phyloP scores from a whole-genome alignment of 345 rosid species.

The Cochlearia excelsa region DNA sequence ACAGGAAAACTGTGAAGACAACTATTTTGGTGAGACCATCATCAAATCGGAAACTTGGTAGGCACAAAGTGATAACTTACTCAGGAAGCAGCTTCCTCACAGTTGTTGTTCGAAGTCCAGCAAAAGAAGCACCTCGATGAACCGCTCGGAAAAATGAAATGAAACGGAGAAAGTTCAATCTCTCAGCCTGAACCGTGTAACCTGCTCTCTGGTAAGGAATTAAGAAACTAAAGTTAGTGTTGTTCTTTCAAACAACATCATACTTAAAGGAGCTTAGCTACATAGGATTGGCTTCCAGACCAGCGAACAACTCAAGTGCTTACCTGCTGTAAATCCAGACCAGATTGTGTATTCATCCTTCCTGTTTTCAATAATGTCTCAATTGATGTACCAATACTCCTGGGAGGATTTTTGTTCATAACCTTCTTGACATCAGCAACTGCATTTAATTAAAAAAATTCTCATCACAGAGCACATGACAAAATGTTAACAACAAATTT shows the following conservation, averaged over 20 bases:
- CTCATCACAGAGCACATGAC: constrained; percentile 7
- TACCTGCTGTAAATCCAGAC: constrained; percentile 93
- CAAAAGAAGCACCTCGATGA: constrained; percentile 97
- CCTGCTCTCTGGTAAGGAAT: constrained; percentile 67
- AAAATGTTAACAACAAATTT: constrained; percentile 10
- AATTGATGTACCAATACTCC: constrained; percentile 52
- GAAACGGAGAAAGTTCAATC: constrained; percentile 89
- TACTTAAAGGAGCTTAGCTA: constrained; percentile 15
- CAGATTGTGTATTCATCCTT: constrained; percentile 63
- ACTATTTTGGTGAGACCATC: constrained; percentile 8
- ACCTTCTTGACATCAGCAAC: constrained; percentile 66
- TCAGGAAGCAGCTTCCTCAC: constrained; percentile 96
- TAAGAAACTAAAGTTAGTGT: constrained; percentile 15
- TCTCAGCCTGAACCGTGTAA: constrained; percentile 94
- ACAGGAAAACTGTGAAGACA: constrained; percentile 13
- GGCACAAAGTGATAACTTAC: constrained; percentile 43
- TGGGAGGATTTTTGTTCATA: constrained; percentile 51
- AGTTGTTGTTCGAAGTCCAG: constrained; percentile 92
- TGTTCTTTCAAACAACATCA: constrained; percentile 13
- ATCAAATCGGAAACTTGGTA: constrained; percentile 17
- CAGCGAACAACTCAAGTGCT: constrained; percentile 16
- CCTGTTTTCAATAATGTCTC: constrained; percentile 81
- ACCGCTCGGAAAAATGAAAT: constrained; percentile 91
- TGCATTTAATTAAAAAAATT: constrained; percentile 36
- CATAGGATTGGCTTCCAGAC: constrained; percentile 15